Percentiles rank a stretch among this genome's conserved stretches.
Evolutionary conservation across 257 asterid genomes (phyloP).

Genomic region (Fraxinus quadrangulata): DNA sequence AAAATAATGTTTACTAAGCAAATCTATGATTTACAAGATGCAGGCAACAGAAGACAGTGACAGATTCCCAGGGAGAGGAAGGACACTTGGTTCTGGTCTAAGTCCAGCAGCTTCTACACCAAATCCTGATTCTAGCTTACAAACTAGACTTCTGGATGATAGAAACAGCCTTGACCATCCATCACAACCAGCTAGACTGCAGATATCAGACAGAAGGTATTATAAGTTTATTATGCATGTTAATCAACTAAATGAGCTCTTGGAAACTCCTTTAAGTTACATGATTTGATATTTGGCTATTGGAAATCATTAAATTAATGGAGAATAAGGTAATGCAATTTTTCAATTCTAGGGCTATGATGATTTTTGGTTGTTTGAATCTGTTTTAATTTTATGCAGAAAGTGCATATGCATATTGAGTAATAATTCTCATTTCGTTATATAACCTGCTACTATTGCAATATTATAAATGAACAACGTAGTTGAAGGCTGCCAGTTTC

Average conservation of each 20-base stretch:
- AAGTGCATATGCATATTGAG: not conserved
- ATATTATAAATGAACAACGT: not conserved
- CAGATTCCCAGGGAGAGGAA: slow-evolving; percentile 87
- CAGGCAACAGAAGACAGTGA: slow-evolving; percentile 53
- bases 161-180: slow-evolving; percentile 41
- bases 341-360: not conserved
- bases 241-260: not conserved
- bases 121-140: slow-evolving; percentile 67
- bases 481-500: not conserved
- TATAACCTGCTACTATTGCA: not conserved
- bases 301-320: not conserved
- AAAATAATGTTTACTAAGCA: slow-evolving; percentile 23
- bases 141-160: slow-evolving; percentile 72
- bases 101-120: slow-evolving; percentile 44
- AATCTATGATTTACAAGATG: slow-evolving; percentile 24
- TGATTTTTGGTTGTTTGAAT: slow-evolving; percentile 8
- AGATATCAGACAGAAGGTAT: slow-evolving; percentile 50
- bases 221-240: not conserved
- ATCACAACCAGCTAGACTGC: slow-evolving; percentile 40
- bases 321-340: not conserved
- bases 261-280: not conserved
- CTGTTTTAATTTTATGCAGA: not conserved
- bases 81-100: slow-evolving; percentile 57
- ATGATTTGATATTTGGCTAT: slow-evolving; percentile 15
- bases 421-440: not conserved